These are phyloP conservation scores for Fagus crenata DNA, from an alignment of 306 rosid genomes.

Conservation along the genomic window DNA sequence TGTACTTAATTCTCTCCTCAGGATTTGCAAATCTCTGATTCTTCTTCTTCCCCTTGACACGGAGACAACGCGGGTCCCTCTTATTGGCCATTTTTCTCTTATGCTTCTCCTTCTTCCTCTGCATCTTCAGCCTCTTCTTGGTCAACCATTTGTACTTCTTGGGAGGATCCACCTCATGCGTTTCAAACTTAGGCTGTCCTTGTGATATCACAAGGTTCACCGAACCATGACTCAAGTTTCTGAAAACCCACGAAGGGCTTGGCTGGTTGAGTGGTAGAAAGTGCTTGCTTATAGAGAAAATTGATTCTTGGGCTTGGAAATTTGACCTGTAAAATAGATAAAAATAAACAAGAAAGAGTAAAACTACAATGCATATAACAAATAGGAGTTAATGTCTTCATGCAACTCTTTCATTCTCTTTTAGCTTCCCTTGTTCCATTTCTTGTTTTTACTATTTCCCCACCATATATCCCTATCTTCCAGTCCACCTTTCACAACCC, in stretches of 20 bases:
- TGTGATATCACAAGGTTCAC: constrained; percentile 72
- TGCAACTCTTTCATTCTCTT: not conserved
- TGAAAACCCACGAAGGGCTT: constrained; percentile 42
- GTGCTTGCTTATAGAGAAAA: constrained; percentile 26
- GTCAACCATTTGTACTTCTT: constrained; percentile 74
- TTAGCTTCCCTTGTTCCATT: not conserved
- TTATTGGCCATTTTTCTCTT: constrained; percentile 78
- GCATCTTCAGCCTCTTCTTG: constrained; percentile 78
- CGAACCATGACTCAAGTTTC: constrained; percentile 68
- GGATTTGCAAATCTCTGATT: constrained; percentile 56
- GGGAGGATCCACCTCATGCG: constrained; percentile 63
- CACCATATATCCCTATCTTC: not conserved
- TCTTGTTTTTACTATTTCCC: not conserved
- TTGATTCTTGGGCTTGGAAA: constrained; percentile 32
- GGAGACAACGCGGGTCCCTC: constrained; percentile 76
- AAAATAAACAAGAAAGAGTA: constrained; percentile 17
- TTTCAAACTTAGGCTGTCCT: constrained; percentile 81
- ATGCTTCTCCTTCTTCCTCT: constrained; percentile 73
- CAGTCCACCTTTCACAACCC: constrained; percentile 21
- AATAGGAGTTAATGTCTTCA: not conserved
- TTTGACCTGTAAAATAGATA: constrained; percentile 51
- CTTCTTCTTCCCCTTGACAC: constrained; percentile 70
- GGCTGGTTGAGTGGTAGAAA: constrained; percentile 24
- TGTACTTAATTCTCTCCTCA: constrained; percentile 72
- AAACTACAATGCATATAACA: not conserved